Conservation (phyloP, 1,284 basidiomycete genomes). For the Phlebopus sp. region DNA sequence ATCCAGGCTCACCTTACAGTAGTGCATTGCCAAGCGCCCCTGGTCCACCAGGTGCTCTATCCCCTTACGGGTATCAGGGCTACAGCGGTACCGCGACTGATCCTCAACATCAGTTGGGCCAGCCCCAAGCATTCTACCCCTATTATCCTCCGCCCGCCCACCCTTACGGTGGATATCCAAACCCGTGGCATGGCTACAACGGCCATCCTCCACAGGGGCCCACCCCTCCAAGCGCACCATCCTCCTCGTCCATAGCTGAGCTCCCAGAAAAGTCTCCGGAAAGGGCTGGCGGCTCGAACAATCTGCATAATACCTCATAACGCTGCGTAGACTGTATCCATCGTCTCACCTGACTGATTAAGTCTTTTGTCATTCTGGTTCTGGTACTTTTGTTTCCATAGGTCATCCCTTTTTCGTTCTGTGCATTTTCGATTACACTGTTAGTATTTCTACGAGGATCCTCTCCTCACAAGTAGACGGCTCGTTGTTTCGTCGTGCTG, state of each 20-base stretch:
- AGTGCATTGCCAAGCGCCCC: conserved; percentile 23
- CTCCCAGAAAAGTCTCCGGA: conserved; percentile 24
- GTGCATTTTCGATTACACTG: conserved; percentile 2
- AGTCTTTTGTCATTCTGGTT: conserved; percentile 13
- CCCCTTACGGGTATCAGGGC: conserved; percentile 27
- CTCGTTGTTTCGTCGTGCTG: conserved; percentile 5
- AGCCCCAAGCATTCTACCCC: conserved; percentile 23
- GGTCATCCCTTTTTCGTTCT: conserved; percentile 12
- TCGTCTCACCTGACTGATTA: conserved; percentile 7
- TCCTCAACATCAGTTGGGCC: conserved; percentile 21
- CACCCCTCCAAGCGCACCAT: conserved; percentile 17
- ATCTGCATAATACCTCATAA: conserved; percentile 16
- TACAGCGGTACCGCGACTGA: conserved; percentile 21
- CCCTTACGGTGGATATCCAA: conserved; percentile 27
- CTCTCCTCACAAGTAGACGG: conserved; percentile 24
- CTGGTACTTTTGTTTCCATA: conserved; percentile 27
- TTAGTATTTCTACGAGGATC: conserved; percentile 14
- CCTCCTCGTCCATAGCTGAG: conserved; percentile 14
- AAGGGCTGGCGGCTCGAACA: conserved; percentile 17
- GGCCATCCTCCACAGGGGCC: conserved; percentile 24
- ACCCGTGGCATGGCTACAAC: conserved; percentile 25
- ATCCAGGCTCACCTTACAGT: conserved; percentile 10
- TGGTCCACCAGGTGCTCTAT: conserved; percentile 14
- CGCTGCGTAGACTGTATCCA: conserved; percentile 23
- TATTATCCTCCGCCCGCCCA: conserved; percentile 26